A percentile compares a stretch with the other conserved stretches of the same genome.
Evolutionary conservation across 2,329 filamentous ascomycete genomes (phyloP).

Genomic region (Xylariaceae sp.): DNA sequence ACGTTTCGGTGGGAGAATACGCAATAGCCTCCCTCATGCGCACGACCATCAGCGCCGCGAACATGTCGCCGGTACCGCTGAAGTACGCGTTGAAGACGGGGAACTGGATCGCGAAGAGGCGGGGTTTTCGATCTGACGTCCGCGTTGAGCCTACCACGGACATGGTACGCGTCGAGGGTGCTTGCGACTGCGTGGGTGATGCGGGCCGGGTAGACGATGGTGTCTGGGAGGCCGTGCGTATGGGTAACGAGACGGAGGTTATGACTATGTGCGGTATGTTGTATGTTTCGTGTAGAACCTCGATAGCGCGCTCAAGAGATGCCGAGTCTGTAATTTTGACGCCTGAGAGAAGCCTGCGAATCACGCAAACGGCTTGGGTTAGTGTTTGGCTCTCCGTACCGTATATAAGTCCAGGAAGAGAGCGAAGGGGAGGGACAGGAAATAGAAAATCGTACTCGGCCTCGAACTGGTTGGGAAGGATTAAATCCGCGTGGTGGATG

Average conservation of each 20-base stretch:
- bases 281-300: slow-evolving; percentile 70
- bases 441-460: slow-evolving; percentile 65
- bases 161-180: slow-evolving; percentile 40
- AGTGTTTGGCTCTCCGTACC: neutral
- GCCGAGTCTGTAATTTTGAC: slow-evolving; percentile 73
- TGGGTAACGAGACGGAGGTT: slow-evolving; percentile 73
- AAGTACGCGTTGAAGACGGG: slow-evolving; percentile 91
- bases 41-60: slow-evolving; percentile 83
- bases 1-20: slow-evolving; percentile 26
- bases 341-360: slow-evolving; percentile 71
- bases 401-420: neutral
- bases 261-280: slow-evolving; percentile 84
- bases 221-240: slow-evolving; percentile 45
- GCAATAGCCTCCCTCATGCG: slow-evolving; percentile 77
- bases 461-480: slow-evolving; percentile 95
- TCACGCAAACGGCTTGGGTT: neutral
- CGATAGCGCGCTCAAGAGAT: slow-evolving; percentile 69
- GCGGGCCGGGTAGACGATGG: slow-evolving; percentile 64
- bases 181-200: slow-evolving; percentile 39
- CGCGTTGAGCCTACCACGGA: slow-evolving; percentile 67
- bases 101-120: slow-evolving; percentile 85
- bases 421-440: neutral
- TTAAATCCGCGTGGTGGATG: slow-evolving; percentile 78
- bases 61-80: slow-evolving; percentile 97
- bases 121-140: slow-evolving; percentile 58